Base-by-base conservation (phyloP, 495 filamentous ascomycete species). In the Podospora australis region DNA sequence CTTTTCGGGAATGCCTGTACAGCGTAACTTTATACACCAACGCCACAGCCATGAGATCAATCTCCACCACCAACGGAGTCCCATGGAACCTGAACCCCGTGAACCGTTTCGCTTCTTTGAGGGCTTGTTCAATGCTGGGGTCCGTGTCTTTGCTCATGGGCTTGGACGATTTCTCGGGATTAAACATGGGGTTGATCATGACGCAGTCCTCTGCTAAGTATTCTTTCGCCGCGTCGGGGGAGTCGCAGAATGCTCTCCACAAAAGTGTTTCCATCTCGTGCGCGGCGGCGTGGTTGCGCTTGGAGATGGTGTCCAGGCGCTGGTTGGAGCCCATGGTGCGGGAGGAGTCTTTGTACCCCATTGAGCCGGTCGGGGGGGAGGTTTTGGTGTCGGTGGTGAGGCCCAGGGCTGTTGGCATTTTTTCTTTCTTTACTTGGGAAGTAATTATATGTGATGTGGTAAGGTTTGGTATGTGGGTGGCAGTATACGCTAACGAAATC, bases 231-330 rank as follows among this genome's bases (percentile, higher is more conserved):
- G 54, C 32, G 22, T 59, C 55, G 34, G 60, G 60, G 22, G 55
- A 51, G 61, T 68, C 63, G 59, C 57, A 61, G 8, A 68, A 49
- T 11, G 63, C 59, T 44, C 65, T 61, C 65, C 65, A 68, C 8
- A 68, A 50, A 0, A 66, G 46, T 2, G 59, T 65, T 46, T 68
- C 65, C 41, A 61, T 53, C 46, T 68, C 63, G 23, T 40, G 45
- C 9, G 60, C 65, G n/a, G 61, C 51, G 14, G 55, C 55, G 50
- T 68, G 56, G 63, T 68, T 68, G 55, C 65, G 65, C 53, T 64
- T 60, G 35, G 50, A 58, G 54, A 68, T 68, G 52, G 65, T 66
- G 58, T 68, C 52, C 43, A 64, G 60, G 9, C 62, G 64, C 19
- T 42, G 24, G 48, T 56, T 56, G 29, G 43, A 42, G 25, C 48